Base-by-base conservation (phyloP, 2,329 filamentous ascomycete species). In the Cephalotrichum gorgonifer region DNA sequence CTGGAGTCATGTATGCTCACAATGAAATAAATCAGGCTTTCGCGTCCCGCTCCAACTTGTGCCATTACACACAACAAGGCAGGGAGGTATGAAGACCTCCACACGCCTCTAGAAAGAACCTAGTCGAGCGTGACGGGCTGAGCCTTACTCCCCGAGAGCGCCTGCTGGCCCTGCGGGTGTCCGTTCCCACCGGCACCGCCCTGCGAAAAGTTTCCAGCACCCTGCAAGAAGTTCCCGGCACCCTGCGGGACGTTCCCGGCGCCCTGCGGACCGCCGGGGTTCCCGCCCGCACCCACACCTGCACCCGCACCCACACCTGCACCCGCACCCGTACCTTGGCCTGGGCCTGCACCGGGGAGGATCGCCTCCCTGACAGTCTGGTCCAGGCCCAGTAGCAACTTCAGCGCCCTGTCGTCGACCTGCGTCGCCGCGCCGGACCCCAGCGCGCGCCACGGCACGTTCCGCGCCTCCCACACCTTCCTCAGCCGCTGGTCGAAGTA, bases 401-500 rank as follows among this genome's bases (percentile, higher is more conserved):
- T 50, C 46, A 50, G 46, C 8, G 50, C 38, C 44, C 38, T 20
- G 14, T 45, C 44, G 9, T 52, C 46, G 8, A 52, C 49, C 22
- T 48, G 35, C 31, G 48, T 52, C 17, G 53, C 44, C 41, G 52
- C 43, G 17, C 52, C 53, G 8, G 53, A 39, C 22, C 61, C 60
- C 6, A 64, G 53, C 17, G 55, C 58, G 22, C 55, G 55, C 60
- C 62, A 65, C 9, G 51, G 47, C 30, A 50, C 56, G 20, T 54
- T 54, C 25, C 59, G 55, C 6, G 56, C 57, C 23, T 48, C 51
- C 57, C 60, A 64, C 9, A 63, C 55, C 48, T 54, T 62, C 48
- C 52, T 55, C 12, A 50, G 33, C 27, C 43, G 41, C 48, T 46
- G 48, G 25, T n/a, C 31, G 43, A 50, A 46, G 14, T 30, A 23